Percentiles rank a stretch among this genome's conserved stretches.
phyloP scores from a whole-genome alignment of 1,139 yeast genomes.

The Geotrichum fermentans region DNA sequence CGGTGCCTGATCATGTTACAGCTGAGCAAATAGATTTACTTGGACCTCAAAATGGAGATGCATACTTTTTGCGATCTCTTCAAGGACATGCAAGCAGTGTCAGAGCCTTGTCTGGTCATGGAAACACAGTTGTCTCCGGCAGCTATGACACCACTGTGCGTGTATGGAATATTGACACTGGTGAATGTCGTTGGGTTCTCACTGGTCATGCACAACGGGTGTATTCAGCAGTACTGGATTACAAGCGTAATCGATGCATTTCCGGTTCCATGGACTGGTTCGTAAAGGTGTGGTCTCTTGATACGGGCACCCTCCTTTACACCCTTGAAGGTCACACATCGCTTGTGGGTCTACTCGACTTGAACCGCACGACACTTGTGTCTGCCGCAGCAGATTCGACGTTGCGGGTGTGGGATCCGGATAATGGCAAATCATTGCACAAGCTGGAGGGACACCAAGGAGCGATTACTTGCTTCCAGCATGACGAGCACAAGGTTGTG shows the following conservation, averaged over 20 bases:
- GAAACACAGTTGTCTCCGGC: conserved; percentile 80
- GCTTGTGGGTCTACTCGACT: conserved; percentile 78
- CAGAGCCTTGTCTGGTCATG: conserved; percentile 81
- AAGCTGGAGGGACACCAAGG: conserved; percentile 79
- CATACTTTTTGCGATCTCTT: conserved; percentile 68
- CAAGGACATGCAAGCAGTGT: conserved; percentile 86
- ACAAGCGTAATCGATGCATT: conserved; percentile 68
- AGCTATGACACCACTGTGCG: conserved; percentile 87
- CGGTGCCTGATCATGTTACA: conserved; percentile 20
- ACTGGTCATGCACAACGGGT: conserved; percentile 84
- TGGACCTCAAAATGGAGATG: conserved; percentile 32
- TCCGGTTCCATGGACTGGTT: conserved; percentile 92
- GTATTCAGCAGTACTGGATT: conserved; percentile 80
- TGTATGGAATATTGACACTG: conserved; percentile 35
- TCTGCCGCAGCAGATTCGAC: conserved; percentile 97
- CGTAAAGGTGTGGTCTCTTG: conserved; percentile 85
- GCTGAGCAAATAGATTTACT: conserved; percentile 3
- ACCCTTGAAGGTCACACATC: conserved; percentile 82
- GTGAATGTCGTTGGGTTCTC: conserved; percentile 66
- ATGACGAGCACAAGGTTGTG: conserved; percentile 76
- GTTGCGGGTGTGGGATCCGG: conserved; percentile 87
- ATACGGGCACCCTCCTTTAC: conserved; percentile 61
- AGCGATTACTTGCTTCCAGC: conserved; percentile 91
- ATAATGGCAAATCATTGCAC: conserved; percentile 60
- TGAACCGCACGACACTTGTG: conserved; percentile 74